These are phyloP conservation scores for Cornus florida DNA, from an alignment of 148 eudicot species.

Conservation along the genomic window DNA sequence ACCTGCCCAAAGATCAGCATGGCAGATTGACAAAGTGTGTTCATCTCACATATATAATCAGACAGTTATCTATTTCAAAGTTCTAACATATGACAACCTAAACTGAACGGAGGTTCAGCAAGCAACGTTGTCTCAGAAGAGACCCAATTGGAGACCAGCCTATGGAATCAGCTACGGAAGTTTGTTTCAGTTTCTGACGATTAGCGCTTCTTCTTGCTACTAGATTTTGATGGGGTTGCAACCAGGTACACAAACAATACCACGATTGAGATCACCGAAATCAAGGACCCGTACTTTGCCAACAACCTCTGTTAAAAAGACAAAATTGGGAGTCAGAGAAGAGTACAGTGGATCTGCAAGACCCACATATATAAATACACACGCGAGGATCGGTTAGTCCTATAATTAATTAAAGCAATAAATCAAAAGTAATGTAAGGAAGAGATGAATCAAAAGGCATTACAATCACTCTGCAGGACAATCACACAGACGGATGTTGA, in stretches of 20 bases:
- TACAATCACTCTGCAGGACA: too few species aligned
- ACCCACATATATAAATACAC: too few species aligned
- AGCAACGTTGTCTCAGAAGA: too few species aligned
- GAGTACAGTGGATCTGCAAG: background rate
- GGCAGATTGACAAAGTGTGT: background rate
- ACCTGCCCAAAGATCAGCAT: background rate
- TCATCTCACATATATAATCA: background rate
- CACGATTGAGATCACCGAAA: slow-evolving; percentile 68
- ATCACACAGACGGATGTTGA: too few species aligned
- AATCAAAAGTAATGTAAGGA: too few species aligned
- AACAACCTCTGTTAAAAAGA: slow-evolving; percentile 67
- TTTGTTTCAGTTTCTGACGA: background rate
- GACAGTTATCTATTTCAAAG: background rate
- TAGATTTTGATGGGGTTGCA: slow-evolving; percentile 63
- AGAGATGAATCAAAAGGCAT: too few species aligned
- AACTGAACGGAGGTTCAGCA: too few species aligned
- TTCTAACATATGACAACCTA: background rate
- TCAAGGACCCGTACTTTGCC: slow-evolving; percentile 77
- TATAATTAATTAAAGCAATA: background rate
- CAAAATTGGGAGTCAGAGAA: background rate
- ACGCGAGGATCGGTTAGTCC: background rate
- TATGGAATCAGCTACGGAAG: background rate
- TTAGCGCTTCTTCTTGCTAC: slow-evolving; percentile 81
- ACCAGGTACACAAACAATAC: slow-evolving; percentile 66
- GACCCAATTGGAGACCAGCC: too few species aligned